Evolutionary conservation across 768 basidiomycete genomes (phyloP).

Genomic region (Trametopsis cervina): DNA sequence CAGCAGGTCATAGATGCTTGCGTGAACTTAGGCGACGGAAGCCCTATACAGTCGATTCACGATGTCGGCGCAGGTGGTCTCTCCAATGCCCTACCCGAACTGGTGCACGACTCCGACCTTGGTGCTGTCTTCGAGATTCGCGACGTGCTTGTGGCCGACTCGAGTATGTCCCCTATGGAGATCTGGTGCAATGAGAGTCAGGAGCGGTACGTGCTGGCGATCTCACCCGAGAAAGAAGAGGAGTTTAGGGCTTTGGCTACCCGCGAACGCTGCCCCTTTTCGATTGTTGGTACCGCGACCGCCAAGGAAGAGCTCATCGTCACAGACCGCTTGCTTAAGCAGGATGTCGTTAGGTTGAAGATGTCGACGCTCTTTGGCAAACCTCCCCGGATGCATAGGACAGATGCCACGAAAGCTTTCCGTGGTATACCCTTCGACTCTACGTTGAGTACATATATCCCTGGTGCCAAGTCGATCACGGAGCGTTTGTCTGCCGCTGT

Average conservation of each 20-base stretch:
- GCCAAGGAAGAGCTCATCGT: constrained; percentile 77
- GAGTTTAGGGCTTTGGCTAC: constrained; percentile 72
- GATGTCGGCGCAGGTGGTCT: constrained; percentile 97
- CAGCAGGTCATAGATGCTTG: constrained; percentile 98
- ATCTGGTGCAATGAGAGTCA: constrained; percentile 99
- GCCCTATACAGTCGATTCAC: constrained; percentile 92
- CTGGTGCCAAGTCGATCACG: constrained; percentile 30
- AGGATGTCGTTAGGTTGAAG: constrained; percentile 78
- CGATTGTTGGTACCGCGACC: constrained; percentile 85
- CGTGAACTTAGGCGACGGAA: constrained; percentile 47
- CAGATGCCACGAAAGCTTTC: constrained; percentile 43
- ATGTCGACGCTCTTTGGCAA: constrained; percentile 98
- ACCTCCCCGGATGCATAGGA: constrained; percentile 83
- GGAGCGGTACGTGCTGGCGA: constrained; percentile 93
- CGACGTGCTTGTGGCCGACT: constrained; percentile 86
- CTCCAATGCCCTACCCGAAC: constrained; percentile 93
- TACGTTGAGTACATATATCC: constrained; percentile 60
- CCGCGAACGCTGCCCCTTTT: constrained; percentile 91
- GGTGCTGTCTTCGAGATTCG: constrained; percentile 93
- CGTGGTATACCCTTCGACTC: constrained; percentile 58
- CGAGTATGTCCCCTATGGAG: constrained; percentile 97
- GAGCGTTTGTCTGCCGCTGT: constrained; percentile 58
- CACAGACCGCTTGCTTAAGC: constrained; percentile 74
- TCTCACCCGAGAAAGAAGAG: constrained; percentile 54
- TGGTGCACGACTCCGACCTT: constrained; percentile 92